Conservation (phyloP, 768 basidiomycete genomes). For the Pisolithus tinctorius region DNA sequence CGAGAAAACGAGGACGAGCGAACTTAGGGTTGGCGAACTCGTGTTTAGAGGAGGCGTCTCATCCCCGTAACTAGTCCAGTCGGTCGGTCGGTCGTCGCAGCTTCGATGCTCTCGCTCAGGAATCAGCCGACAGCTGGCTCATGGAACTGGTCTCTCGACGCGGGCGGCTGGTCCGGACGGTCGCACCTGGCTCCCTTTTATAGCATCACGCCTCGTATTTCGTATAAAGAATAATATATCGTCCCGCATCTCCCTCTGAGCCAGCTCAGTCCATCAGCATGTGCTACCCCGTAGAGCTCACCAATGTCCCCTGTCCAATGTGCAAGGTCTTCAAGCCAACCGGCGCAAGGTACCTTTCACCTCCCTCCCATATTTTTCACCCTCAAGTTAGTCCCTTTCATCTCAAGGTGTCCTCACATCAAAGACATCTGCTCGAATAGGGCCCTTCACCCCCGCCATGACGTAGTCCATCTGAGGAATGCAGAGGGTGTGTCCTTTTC, state of each 20-base stretch:
- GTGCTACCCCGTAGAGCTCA: conserved; percentile 71
- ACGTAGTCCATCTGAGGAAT: conserved; percentile 76
- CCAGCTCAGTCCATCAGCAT: conserved; percentile 33
- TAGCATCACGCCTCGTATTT: conserved; percentile 18
- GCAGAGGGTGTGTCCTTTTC: conserved; percentile 63
- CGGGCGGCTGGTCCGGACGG: background rate
- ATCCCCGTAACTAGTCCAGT: background rate
- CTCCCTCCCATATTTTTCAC: conserved; percentile 5
- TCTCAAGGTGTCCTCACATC: conserved; percentile 65
- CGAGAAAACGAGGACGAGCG: background rate
- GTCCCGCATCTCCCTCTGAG: conserved; percentile 9
- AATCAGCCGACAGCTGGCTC: too few species aligned
- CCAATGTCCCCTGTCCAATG: conserved; percentile 69
- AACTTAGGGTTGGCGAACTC: background rate
- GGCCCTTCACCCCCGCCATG: conserved; percentile 64
- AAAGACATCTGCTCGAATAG: conserved; percentile 74
- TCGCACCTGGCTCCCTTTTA: conserved; percentile 27
- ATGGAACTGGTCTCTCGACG: conserved; percentile 15
- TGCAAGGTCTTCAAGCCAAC: conserved; percentile 74
- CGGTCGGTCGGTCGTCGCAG: background rate
- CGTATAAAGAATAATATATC: conserved; percentile 23
- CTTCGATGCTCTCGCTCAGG: background rate
- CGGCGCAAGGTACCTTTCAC: conserved; percentile 40
- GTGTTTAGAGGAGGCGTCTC: background rate
- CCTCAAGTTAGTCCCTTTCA: conserved; percentile 14